Evolutionary conservation across 768 basidiomycete genomes (phyloP).

Genomic region (Krasilnikovozyma curviuscula): DNA sequence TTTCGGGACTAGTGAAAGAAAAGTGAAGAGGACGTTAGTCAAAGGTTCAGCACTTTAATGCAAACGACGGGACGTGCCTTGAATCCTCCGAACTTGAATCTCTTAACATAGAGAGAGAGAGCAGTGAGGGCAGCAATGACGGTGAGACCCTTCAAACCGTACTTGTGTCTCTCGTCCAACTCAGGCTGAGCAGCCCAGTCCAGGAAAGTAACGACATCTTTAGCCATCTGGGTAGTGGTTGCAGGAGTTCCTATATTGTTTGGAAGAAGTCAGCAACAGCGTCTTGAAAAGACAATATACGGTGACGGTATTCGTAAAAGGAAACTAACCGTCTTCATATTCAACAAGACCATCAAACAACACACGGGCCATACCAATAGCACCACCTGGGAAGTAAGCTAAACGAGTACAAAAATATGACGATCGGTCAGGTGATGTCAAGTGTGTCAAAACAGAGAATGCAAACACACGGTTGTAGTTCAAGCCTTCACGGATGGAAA

Average conservation of each 20-base stretch:
- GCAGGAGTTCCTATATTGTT: constrained; percentile 58
- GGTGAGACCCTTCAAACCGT: constrained; percentile 86
- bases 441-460: neutral
- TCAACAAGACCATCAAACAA: constrained; percentile 91
- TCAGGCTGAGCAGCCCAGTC: constrained; percentile 97
- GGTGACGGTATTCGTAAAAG: neutral
- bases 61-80: too few relatives aligned
- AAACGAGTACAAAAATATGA: too few relatives aligned
- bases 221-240: constrained; percentile 96
- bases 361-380: constrained; percentile 94
- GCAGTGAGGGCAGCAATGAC: constrained; percentile 69
- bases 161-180: constrained; percentile 92
- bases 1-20: too few relatives aligned
- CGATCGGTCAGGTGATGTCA: too few relatives aligned
- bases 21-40: too few relatives aligned
- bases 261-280: neutral
- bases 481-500: constrained; percentile 89
- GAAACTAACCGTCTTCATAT: constrained; percentile 64
- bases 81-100: constrained; percentile 81
- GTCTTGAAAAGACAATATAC: neutral
- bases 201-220: constrained; percentile 89
- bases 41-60: too few relatives aligned
- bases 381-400: constrained; percentile 72
- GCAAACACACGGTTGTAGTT: constrained; percentile 40
- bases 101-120: constrained; percentile 71